These are phyloP conservation scores for Mycena olivaceomarginata DNA, from an alignment of 768 basidiomycete species.

Conservation along the genomic window DNA sequence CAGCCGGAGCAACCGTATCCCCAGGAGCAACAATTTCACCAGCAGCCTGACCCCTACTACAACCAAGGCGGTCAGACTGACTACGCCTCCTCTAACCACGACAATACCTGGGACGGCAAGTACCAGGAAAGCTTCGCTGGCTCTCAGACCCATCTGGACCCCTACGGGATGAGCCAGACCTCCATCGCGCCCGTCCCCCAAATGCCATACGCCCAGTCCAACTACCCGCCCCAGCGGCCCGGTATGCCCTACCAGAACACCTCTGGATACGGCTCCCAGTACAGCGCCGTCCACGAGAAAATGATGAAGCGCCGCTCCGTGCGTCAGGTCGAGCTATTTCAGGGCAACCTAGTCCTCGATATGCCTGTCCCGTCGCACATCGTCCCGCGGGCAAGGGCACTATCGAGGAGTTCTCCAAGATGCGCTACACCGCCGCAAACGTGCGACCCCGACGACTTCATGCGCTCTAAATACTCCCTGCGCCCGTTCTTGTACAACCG, in stretches of 20 bases:
- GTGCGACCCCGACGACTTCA: conserved; percentile 93
- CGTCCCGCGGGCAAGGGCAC: conserved; percentile 76
- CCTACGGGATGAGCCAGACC: conserved; percentile 77
- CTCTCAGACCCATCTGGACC: conserved; percentile 84
- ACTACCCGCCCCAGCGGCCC: conserved; percentile 81
- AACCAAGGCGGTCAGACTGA: conserved; percentile 52
- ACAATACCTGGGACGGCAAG: conserved; percentile 70
- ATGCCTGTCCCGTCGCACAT: conserved; percentile 88
- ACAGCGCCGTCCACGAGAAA: conserved; percentile 83
- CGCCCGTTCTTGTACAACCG: conserved; percentile 87
- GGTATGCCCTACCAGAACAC: conserved; percentile 68
- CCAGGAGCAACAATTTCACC: conserved; percentile 50
- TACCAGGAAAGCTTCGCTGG: conserved; percentile 79
- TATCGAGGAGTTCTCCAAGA: conserved; percentile 86
- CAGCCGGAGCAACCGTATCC: conserved; percentile 15
- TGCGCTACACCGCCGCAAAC: conserved; percentile 92
- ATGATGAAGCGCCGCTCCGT: conserved; percentile 89
- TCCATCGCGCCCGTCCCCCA: conserved; percentile 72
- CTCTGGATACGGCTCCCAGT: conserved; percentile 66
- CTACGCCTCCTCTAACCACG: conserved; percentile 60
- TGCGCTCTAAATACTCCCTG: conserved; percentile 84
- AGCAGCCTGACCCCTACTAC: conserved; percentile 42
- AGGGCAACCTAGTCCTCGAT: conserved; percentile 92
- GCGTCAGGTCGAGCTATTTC: conserved; percentile 85
- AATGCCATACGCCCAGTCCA: conserved; percentile 65